Base-by-base conservation (phyloP, 2,329 filamentous ascomycete species). In the Aureobasidium sp. region DNA sequence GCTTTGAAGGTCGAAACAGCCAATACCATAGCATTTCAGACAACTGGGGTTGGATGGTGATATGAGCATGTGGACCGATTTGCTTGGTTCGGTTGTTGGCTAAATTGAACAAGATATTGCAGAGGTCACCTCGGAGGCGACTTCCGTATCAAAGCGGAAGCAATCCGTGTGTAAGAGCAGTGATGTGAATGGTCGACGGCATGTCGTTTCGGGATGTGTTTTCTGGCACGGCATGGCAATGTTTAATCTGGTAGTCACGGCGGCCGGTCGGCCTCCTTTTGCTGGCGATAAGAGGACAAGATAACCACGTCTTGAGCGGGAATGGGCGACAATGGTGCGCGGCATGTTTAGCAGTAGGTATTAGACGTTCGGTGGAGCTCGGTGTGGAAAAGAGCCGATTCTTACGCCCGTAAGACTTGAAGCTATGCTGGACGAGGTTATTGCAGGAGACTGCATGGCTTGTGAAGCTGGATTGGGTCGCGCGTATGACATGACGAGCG, bases 311-410 rank as follows among this genome's bases (percentile, higher is more conserved):
- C 11, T 25, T 36, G 47, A 25, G 22, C 15, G 25, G 31, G 45
- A 11, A 42, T 25, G 39, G 36, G 39, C 25, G 52, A 55, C 20
- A 25, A 25, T 11, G 11, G 12, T 48, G 45, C 15, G 41, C 41
- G 53, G 53, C 53, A 31, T 57, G 53, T 45, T 55, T 55, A 34
- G 53, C 39, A 45, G 20, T 22, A 57, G 53, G 11, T 36, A 57
- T 57, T 25, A 57, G 27, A 57, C 29, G 53, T 45, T 45, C 17
- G 29, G 53, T 44, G 53, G 53, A 57, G 20, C 53, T 44, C 51
- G 49, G 52, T 55, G 15, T 44, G 14, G 7, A 17, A 11, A 44
- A 57, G 41, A 25, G 41, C 39, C 53, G 39, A 7, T 29, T 20
- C 53, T 45, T 57, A 57, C 53, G 53, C n/a, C 15, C 53, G 53